phyloP scores from a whole-genome alignment of 345 rosid species.

The Moricandia arvensis region DNA sequence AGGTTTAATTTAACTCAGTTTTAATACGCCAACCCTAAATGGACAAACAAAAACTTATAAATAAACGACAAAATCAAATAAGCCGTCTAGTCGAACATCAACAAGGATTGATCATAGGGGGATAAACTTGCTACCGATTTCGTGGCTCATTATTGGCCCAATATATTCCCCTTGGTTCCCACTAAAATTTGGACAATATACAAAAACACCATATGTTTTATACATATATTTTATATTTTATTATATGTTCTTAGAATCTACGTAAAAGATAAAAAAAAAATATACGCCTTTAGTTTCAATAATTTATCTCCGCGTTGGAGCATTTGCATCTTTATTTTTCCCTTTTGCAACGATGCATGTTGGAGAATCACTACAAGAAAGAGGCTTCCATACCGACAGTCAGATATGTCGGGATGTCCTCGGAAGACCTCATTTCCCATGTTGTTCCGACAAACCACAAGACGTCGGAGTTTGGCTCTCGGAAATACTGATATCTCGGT shows the following conservation, averaged over 20 bases:
- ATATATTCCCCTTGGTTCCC: slow-evolving; percentile 16
- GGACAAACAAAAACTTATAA: slow-evolving; percentile 22
- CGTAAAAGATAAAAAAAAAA: neutral
- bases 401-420: too few species aligned
- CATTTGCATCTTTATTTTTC: neutral
- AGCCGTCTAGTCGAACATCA: slow-evolving; percentile 23
- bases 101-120: slow-evolving; percentile 27
- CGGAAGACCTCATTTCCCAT: too few species aligned
- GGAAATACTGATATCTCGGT: too few species aligned
- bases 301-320: slow-evolving; percentile 13
- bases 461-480: too few species aligned
- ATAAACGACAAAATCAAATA: slow-evolving; percentile 32
- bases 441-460: too few species aligned
- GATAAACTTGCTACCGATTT: slow-evolving; percentile 15
- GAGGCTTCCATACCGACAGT: too few species aligned
- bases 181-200: slow-evolving; percentile 15
- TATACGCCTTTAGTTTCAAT: slow-evolving; percentile 15
- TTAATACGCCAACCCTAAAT: slow-evolving; percentile 33
- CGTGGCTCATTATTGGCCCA: slow-evolving; percentile 20
- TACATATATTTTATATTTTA: neutral
- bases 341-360: neutral
- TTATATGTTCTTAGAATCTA: neutral
- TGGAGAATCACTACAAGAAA: slow-evolving; percentile 12
- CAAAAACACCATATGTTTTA: neutral
- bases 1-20: neutral